Base-by-base conservation (phyloP, 768 basidiomycete species). In the Cyclocybe cylindracea region DNA sequence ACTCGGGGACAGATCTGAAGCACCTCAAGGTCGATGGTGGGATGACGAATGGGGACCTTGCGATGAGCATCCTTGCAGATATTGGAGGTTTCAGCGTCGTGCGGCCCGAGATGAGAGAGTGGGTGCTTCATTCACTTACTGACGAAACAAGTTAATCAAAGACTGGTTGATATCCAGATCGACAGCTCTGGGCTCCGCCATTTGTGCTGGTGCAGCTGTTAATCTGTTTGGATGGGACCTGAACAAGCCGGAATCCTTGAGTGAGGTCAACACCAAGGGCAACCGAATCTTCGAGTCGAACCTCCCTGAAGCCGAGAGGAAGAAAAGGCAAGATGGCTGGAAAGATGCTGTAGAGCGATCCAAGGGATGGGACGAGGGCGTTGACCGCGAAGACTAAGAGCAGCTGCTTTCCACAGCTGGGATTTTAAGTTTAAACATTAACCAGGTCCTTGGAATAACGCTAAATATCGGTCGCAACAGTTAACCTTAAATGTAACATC, bases 21-120 rank as follows among this genome's bases (percentile, higher is more conserved):
- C 80, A 89, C 60, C 84, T 99, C 56, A 95, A 89, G 67, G 96
- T 99, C 34, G 97, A 98, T 67, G 97, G 97, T n/a, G 94, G 94
- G 11, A 95, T 97, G 89, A 97, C 94, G 9, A 96, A 95, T 58
- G 91, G 91, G 33, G 92, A 96, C 63, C 69, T 90, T 29, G 90
- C 87, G 50, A 92, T 96, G 94, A 77, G 81, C 61, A 74, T 95
- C 42, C 78, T 95, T 53, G 91, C 91, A 3, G 89, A 97, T 66
- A 75, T 96, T 39, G 93, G 94, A 31, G 96, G 95, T 10, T 95
- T 97, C 71, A 85, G 83, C 29, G 91, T 99, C 56, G 75, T 95
- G 52, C 79, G 97, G 48, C 97, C 96, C 9, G 87, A 92, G 64
- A 99, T 99, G 97, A 77, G 96, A 66, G 97, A 99, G 92, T 91